Evolutionary conservation across 306 rosid genomes (phyloP), one percentile per base, ranked within the genome.

Genomic region (Fragaria iinumae): DNA sequence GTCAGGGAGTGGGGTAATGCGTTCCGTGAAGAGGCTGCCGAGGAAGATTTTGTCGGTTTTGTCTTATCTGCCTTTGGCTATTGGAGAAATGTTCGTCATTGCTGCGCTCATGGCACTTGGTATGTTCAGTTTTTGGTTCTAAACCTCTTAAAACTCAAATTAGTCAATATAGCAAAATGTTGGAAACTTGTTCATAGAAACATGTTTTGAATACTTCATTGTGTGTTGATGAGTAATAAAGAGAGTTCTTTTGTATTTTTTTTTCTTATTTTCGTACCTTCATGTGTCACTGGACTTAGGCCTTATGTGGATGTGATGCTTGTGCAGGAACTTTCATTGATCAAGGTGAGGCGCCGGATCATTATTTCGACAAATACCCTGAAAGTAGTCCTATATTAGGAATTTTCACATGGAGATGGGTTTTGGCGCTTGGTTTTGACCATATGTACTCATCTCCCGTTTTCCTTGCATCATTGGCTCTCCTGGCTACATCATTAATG

Each of bases 331-430:
- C 99, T 73, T 3, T 85, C 77, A 90, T 92, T 79, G 99, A 95
- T 36, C 97, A 95, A 83, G 99, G 99, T 44, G 92, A 92, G 84
- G 79, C 92, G 72, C 97, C 97, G 1, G 93, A 86, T 48, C 87
- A 79, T 73, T 95, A 95, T 83, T 86, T 89, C 87, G 86, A 92
- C 80, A 84, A 90, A 20, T 95, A 76, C 74, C 90, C 99, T 67
- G 99, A 95, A 83, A 94, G 83, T 53, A 88, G 86, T 73, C 97
- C 99, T 2, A 77, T 89, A 23, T 77, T 91, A 73, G 99, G 99
- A 79, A 84, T 95, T 82, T 89, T 95, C 74, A 89, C 92, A 65
- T 92, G 97, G 98, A 92, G 93, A 92, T 95, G 98, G 98, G 80
- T 92, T 79, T 94, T 95, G 52, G 73, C 94, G 29, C 92, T 90